Base-by-base conservation (phyloP, 352 stramenopile genomes). In the Thalassiosira hispida region DNA sequence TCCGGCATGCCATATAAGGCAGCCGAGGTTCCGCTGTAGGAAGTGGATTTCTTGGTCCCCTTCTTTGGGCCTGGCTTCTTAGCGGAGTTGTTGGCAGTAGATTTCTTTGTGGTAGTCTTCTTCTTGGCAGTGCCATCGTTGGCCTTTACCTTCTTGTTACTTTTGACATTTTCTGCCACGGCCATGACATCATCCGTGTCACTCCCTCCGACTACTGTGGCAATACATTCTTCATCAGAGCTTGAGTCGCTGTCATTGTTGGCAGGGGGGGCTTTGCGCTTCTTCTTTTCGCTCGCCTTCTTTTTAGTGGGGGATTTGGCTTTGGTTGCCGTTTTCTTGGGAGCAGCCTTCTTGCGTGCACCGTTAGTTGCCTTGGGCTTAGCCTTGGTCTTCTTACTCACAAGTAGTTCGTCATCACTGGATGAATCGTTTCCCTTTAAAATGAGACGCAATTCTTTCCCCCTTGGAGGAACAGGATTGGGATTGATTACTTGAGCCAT, bases 371-470 rank as follows among this genome's bases (percentile, higher is more conserved):
- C 55, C 60, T 81, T 84, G 35, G 35, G 25, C 59, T 70, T 78
- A 51, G 18, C 44, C 65, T 76, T 85, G n/a, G 74, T 83, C 29
- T 68, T 73, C 59, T 73, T 73, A 20, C 16, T 72, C n/a, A 27
- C 51, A 18, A 81, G 22, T 20, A 51, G 52, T 56, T 76, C 67
- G 25, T 76, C 67, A 23, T 85, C 68, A 40, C 59, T 72, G 27
- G 38, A 51, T 1, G 59, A 61, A 20, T 70, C 46, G 6, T 59
- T 51, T 23, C 20, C 55, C 46, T 68, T 69, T 44, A 77, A 25
- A 33, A 79, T 65, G 29, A 82, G 52, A 38, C 72, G 56, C 25
- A 86, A 62, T 31, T 82, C 72, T 49, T 86, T 86, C 22, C 78
- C 78, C 66, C 78, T 61, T 1, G 71, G 77, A 23, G 77, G 70